These are phyloP conservation scores for Dendrocalamus latiflorus DNA, from an alignment of 202 grass and related monocot species.

Conservation along the genomic window DNA sequence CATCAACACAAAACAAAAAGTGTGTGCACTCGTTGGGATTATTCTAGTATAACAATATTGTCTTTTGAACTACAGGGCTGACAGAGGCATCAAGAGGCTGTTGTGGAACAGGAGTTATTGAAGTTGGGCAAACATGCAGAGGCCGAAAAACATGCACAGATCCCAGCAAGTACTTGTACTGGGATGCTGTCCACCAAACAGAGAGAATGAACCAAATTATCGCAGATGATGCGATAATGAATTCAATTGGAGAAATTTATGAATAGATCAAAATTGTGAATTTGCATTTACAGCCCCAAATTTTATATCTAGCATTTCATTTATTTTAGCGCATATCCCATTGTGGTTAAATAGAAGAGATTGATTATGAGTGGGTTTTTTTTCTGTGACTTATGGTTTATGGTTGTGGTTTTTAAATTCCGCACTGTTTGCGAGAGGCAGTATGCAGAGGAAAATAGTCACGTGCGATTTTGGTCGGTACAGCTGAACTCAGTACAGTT, in stretches of 20 bases:
- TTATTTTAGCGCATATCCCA: background rate
- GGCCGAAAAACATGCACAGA: conserved; percentile 47
- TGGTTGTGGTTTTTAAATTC: too few species aligned
- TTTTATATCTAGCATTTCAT: background rate
- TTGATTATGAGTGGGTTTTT: too few species aligned
- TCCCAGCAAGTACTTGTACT: conserved; percentile 58
- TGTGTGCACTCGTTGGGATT: background rate
- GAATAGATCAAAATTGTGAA: conserved; percentile 11
- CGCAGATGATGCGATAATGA: conserved; percentile 27
- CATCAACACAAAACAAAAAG: background rate
- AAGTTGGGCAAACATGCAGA: conserved; percentile 62
- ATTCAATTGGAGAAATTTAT: conserved; percentile 32
- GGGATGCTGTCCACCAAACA: conserved; percentile 69
- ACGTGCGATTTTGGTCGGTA: too few species aligned
- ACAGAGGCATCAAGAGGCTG: conserved; percentile 53
- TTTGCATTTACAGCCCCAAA: background rate
- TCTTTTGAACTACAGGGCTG: conserved; percentile 33
- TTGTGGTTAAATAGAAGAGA: background rate
- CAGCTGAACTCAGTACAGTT: too few species aligned
- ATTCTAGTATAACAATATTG: background rate
- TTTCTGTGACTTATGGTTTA: too few species aligned
- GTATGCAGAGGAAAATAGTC: too few species aligned
- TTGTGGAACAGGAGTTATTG: conserved; percentile 54
- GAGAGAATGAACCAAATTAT: conserved; percentile 65
- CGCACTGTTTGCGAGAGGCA: too few species aligned